Evolutionary conservation across 345 rosid genomes (phyloP), one percentile per base, ranked within the genome.

Genomic region (Pistacia vera): DNA sequence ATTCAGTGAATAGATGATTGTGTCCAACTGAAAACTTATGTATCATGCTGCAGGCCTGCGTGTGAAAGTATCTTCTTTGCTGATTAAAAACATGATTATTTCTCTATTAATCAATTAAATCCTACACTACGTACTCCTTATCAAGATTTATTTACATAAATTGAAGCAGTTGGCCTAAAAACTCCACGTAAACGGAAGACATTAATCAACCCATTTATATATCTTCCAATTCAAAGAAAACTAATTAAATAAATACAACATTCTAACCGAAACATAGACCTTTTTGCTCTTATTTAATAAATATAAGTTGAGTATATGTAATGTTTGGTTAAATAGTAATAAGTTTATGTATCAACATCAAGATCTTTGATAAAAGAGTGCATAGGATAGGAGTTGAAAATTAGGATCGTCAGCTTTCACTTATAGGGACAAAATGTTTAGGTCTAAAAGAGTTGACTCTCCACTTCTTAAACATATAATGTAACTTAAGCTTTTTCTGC

Each of bases 111-210:
- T 38, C 6, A 38, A 38, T 38, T 38, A 22, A 22, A 22, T 8
- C 44, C 6, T 4, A 38, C 7, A 38, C 44, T 38, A 38, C 44
- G 44, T 38, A 13, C 18, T 52, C 56, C 17, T 11, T 13, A 52
- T 14, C 56, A 14, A 52, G 16, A 52, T 52, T 14, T 52, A 52
- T 51, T 51, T 10, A 51, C 17, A 12, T 4, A 52, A 13, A 12
- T 14, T 17, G 71, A 67, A 83, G 81, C 80, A 72, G 81, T 68
- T 84, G 60, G 77, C 84, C 72, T 78, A 52, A 4, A 20, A 22
- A 16, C 72, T 62, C 68, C 71, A 78, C 73, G 63, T 71, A 68
- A 69, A 48, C 4, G 57, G 35, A 71, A 57, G 54, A 55, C 14
- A 57, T 59, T 66, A 55, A 71, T 44, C 49, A 22, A 22, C 25